Evolutionary conservation across 805 yeast genomes (phyloP).

Genomic region (Millerago galiae): DNA sequence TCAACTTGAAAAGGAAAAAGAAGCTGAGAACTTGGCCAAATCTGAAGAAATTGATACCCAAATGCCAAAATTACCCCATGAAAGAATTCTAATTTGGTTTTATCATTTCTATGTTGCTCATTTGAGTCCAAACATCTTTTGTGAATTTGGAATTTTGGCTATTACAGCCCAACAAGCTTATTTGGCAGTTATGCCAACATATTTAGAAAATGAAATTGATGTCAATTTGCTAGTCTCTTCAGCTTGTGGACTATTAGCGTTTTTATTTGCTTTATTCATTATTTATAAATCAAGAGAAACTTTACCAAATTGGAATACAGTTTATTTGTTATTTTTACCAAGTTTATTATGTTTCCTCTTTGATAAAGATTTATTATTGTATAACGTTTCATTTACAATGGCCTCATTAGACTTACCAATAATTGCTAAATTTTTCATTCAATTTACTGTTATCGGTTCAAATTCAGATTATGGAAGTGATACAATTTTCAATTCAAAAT

Average conservation of each 20-base stretch:
- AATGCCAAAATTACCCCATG: conserved; percentile 17
- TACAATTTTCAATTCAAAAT: conserved; percentile 11
- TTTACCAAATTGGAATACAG: conserved; percentile 28
- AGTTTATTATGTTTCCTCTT: conserved; percentile 25
- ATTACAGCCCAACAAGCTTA: conserved; percentile 20
- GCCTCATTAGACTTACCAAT: conserved; percentile 24
- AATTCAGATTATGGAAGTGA: conserved; percentile 17
- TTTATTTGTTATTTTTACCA: conserved; percentile 30
- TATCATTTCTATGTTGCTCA: conserved; percentile 13
- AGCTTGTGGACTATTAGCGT: conserved; percentile 19
- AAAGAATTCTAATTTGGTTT: conserved; percentile 15
- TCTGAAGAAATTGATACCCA: conserved; percentile 1
- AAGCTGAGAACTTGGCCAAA: not conserved
- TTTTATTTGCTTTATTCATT: conserved; percentile 18
- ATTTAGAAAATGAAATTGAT: conserved; percentile 11
- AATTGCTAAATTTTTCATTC: conserved; percentile 17
- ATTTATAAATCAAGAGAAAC: conserved; percentile 7
- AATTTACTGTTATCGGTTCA: conserved; percentile 16
- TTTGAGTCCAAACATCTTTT: conserved; percentile 19
- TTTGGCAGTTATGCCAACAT: conserved; percentile 8
- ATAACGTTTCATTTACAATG: conserved; percentile 27
- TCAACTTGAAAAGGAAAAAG: not conserved
- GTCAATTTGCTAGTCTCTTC: conserved; percentile 19
- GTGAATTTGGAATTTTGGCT: conserved; percentile 22
- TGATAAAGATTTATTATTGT: conserved; percentile 19